A percentile compares a stretch with the other conserved stretches of the same genome.
These are phyloP conservation scores for Coemansia erecta DNA, from an alignment of 192 early-diverging fungal genomes.

Conservation along the genomic window DNA sequence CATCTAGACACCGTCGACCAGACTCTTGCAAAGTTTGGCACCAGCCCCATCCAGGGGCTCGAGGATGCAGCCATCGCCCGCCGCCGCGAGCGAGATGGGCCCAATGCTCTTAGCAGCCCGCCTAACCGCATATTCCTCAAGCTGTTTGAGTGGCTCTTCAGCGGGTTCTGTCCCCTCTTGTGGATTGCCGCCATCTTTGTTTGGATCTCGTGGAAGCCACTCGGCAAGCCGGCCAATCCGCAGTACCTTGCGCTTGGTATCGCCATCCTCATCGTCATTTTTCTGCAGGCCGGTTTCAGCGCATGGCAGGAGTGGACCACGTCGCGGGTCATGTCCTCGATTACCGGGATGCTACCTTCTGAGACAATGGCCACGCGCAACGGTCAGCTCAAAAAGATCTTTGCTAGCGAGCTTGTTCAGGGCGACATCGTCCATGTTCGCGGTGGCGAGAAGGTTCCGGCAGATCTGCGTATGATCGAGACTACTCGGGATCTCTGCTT, in stretches of 20 bases:
- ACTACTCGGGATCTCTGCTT: slow-evolving; percentile 64
- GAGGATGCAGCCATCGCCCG: slow-evolving; percentile 15
- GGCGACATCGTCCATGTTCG: slow-evolving; percentile 74
- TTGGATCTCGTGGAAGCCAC: slow-evolving; percentile 64
- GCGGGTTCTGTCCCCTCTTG: slow-evolving; percentile 68
- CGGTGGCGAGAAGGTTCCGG: slow-evolving; percentile 74
- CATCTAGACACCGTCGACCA: slow-evolving; percentile 24
- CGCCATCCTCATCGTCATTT: slow-evolving; percentile 63
- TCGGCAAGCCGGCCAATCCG: slow-evolving; percentile 55
- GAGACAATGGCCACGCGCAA: slow-evolving; percentile 68
- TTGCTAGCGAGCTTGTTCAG: slow-evolving; percentile 60
- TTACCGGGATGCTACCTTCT: slow-evolving; percentile 66
- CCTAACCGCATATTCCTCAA: neutral
- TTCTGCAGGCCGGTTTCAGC: slow-evolving; percentile 64
- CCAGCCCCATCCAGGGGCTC: slow-evolving; percentile 22
- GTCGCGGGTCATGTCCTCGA: slow-evolving; percentile 65
- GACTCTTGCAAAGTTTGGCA: slow-evolving; percentile 16
- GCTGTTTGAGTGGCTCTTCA: slow-evolving; percentile 54
- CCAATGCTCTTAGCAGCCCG: slow-evolving; percentile 14
- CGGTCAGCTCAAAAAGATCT: slow-evolving; percentile 49
- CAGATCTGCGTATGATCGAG: slow-evolving; percentile 68
- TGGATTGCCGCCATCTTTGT: slow-evolving; percentile 68
- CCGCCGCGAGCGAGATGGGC: slow-evolving; percentile 8
- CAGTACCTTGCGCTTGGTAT: slow-evolving; percentile 60
- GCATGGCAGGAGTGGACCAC: slow-evolving; percentile 73